Percentiles rank a stretch among this genome's conserved stretches.
These are phyloP conservation scores for Fraxinus excelsior DNA, from an alignment of 257 asterid genomes.

Conservation along the genomic window DNA sequence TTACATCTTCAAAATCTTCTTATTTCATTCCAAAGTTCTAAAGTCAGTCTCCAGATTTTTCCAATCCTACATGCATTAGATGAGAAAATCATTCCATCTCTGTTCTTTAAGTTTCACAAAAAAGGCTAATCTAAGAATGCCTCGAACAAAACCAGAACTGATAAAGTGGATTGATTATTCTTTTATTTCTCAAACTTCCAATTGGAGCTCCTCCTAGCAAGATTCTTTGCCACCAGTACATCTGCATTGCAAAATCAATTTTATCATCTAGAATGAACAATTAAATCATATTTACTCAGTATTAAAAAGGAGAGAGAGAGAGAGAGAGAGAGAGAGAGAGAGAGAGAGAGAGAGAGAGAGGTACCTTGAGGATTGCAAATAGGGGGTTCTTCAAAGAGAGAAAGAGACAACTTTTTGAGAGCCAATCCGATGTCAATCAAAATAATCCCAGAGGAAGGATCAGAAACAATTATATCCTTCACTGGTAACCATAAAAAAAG, in stretches of 20 bases:
- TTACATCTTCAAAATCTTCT: conserved; percentile 22
- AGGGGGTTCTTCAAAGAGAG: conserved; percentile 88
- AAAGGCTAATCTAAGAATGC: conserved; percentile 24
- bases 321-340: background rate
- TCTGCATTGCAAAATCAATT: conserved; percentile 35
- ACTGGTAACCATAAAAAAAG: conserved; percentile 89
- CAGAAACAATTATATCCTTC: conserved; percentile 73
- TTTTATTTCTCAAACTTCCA: conserved; percentile 42
- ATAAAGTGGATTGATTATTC: background rate
- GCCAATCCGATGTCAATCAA: conserved; percentile 87
- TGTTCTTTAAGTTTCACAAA: conserved; percentile 26
- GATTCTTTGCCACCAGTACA: conserved; percentile 33
- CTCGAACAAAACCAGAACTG: conserved; percentile 22
- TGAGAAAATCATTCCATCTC: conserved; percentile 31
- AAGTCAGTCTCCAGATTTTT: conserved; percentile 55
- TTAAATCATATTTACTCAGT: background rate
- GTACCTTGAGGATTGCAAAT: conserved; percentile 68
- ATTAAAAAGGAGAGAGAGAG: background rate
- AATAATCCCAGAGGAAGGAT: conserved; percentile 82
- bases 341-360: background rate
- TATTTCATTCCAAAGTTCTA: conserved; percentile 41
- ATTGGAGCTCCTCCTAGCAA: conserved; percentile 26
- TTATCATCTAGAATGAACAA: background rate
- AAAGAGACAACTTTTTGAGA: conserved; percentile 77
- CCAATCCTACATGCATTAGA: conserved; percentile 48